Evolutionary conservation across 495 filamentous ascomycete species (phyloP).

Genomic region (Penicillium roqueforti): DNA sequence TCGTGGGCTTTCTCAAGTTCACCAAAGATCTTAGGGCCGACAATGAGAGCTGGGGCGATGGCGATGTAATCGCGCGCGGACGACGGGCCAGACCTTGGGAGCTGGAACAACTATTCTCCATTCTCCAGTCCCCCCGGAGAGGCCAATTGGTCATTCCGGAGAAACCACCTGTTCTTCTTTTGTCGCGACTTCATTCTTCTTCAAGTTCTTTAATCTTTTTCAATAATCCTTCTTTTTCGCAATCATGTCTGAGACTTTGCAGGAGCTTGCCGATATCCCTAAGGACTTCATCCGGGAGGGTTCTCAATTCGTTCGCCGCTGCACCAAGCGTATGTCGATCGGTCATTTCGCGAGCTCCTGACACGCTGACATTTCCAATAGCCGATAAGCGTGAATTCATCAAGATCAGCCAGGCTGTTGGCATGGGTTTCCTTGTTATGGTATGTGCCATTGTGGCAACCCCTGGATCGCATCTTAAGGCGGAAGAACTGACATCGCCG

Average conservation of each 20-base stretch:
- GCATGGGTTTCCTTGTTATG: constrained; percentile 87
- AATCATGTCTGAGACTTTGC: constrained; percentile 69
- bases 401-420: constrained; percentile 93
- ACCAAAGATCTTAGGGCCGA: too few relatives aligned
- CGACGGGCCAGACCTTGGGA: not conserved
- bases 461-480: not conserved
- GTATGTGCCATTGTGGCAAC: constrained; percentile 36
- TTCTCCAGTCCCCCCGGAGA: not conserved
- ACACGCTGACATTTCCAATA: constrained; percentile 29
- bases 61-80: not conserved
- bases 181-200: constrained; percentile 4
- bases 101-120: not conserved
- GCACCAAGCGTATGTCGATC: constrained; percentile 67
- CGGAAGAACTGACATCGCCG: constrained; percentile 13
- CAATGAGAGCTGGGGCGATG: not conserved
- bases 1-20: too few relatives aligned
- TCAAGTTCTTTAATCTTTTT: not conserved
- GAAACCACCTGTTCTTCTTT: constrained; percentile 15
- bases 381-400: constrained; percentile 85
- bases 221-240: not conserved
- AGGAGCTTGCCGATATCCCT: constrained; percentile 77
- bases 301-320: constrained; percentile 75
- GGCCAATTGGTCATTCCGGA: constrained; percentile 5
- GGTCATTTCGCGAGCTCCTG: not conserved
- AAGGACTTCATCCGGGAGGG: constrained; percentile 79